A percentile compares a stretch with the other conserved stretches of the same genome.
phyloP scores from a whole-genome alignment of 441 rosid genomes.

The Arabidopsis hybrid region DNA sequence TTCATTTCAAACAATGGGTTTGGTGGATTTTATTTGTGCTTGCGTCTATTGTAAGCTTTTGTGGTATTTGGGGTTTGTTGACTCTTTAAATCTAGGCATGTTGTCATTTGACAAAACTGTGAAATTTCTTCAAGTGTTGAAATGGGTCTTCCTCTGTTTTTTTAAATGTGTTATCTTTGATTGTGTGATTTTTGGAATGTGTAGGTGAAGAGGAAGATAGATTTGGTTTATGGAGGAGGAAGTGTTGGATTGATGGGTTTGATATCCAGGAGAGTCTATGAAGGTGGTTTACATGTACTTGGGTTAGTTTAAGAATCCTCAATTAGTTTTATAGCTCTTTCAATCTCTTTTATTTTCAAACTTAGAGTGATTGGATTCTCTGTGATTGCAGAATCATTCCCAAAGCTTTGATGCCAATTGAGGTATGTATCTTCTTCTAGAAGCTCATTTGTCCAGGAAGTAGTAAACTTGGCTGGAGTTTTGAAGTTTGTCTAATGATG shows the following conservation, averaged over 20 bases:
- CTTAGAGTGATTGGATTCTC: constrained; percentile 36
- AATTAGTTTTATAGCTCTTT: background rate
- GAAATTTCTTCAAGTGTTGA: background rate
- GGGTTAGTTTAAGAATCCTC: constrained; percentile 61
- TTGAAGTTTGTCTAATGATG: constrained; percentile 13
- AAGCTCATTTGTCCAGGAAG: constrained; percentile 20
- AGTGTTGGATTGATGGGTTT: constrained; percentile 97
- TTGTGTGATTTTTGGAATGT: constrained; percentile 26
- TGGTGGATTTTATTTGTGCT: constrained; percentile 17
- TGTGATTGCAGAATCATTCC: constrained; percentile 84
- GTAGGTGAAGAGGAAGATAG: constrained; percentile 86
- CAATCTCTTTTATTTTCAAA: constrained; percentile 35
- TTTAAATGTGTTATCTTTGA: constrained; percentile 22
- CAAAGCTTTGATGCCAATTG: constrained; percentile 87
- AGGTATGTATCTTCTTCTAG: constrained; percentile 54
- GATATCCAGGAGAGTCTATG: constrained; percentile 79
- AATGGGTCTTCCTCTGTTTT: constrained; percentile 31
- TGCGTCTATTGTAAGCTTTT: constrained; percentile 19
- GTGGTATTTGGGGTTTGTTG: constrained; percentile 15
- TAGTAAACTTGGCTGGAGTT: constrained; percentile 13
- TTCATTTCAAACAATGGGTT: constrained; percentile 24
- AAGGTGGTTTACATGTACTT: constrained; percentile 90
- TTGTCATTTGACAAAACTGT: background rate
- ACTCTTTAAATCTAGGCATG: constrained; percentile 10
- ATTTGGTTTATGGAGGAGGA: constrained; percentile 97